These are phyloP conservation scores for Pichia sp. DNA, from an alignment of 1,139 yeast species.

Conservation along the genomic window DNA sequence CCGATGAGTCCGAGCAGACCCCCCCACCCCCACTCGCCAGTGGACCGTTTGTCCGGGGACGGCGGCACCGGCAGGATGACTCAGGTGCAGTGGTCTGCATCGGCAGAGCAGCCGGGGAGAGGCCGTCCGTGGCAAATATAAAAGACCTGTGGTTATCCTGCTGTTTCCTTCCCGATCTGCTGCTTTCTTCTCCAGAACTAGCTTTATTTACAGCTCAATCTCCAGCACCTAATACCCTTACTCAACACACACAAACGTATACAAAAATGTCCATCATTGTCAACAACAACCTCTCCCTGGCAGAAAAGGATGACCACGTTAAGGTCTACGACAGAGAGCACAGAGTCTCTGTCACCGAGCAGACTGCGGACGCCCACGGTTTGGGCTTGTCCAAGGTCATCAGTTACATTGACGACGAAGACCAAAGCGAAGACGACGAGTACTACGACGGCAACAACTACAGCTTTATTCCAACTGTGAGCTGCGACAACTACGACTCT, in stretches of 20 bases:
- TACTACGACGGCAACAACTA: not conserved
- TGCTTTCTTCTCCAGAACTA: not conserved
- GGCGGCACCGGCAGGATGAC: not conserved
- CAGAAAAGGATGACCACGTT: constrained; percentile 12
- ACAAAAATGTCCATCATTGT: constrained; percentile 14
- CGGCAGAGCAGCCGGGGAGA: too few species aligned
- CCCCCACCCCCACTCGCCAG: not conserved
- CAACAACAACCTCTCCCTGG: constrained; percentile 13
- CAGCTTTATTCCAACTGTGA: constrained; percentile 13
- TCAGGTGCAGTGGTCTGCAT: not conserved
- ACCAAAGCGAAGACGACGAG: constrained; percentile 1
- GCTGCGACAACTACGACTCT: constrained; percentile 12
- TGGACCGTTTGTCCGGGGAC: not conserved
- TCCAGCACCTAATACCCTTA: not conserved
- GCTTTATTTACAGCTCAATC: not conserved
- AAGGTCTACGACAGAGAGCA: constrained; percentile 13
- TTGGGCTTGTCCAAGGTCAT: constrained; percentile 11
- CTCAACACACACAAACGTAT: not conserved
- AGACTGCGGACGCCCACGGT: constrained; percentile 6
- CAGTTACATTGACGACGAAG: constrained; percentile 10
- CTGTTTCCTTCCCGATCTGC: not conserved
- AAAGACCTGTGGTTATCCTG: not conserved
- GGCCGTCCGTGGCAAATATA: not conserved
- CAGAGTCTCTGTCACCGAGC: constrained; percentile 9
- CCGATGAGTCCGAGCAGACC: not conserved